Percentiles rank a stretch among this genome's conserved stretches.
Conservation (phyloP, 805 yeast species). For the Candida suzukii region DNA sequence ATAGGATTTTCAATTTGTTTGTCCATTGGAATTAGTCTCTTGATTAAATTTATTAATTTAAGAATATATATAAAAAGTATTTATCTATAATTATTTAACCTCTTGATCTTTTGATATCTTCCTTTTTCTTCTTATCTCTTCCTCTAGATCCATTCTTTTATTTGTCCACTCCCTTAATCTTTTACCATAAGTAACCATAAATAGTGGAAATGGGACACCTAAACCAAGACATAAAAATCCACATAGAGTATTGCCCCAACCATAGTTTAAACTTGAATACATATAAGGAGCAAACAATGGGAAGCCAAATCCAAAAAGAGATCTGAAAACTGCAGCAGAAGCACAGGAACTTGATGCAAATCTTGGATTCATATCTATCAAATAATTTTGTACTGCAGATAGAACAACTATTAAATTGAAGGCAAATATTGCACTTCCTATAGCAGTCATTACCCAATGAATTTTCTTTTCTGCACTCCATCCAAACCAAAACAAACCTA, state of each 20-base stretch:
- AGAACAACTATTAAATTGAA: conserved; percentile 54
- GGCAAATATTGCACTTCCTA: conserved; percentile 56
- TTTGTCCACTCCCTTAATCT: conserved; percentile 52
- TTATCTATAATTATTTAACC: too few relatives aligned
- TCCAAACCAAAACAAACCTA: conserved; percentile 40
- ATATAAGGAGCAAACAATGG: conserved; percentile 54
- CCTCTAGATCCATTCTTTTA: conserved; percentile 36
- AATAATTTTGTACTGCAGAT: conserved; percentile 53
- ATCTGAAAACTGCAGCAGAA: conserved; percentile 57
- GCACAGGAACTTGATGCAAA: conserved; percentile 59
- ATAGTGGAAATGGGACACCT: conserved; percentile 60
- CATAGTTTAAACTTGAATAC: conserved; percentile 50
- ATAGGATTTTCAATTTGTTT: too few relatives aligned
- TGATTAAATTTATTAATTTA: too few relatives aligned
- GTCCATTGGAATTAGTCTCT: too few relatives aligned
- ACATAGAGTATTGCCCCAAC: conserved; percentile 65
- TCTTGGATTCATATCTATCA: conserved; percentile 62
- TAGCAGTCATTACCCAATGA: conserved; percentile 41
- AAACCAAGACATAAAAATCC: conserved; percentile 46
- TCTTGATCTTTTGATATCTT: conserved; percentile 28
- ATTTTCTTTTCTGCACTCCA: conserved; percentile 28
- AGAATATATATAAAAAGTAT: too few relatives aligned
- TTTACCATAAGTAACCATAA: conserved; percentile 51
- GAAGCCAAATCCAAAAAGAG: conserved; percentile 55
- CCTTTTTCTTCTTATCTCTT: conserved; percentile 36